Percentiles rank a stretch among this genome's conserved stretches.
These are phyloP conservation scores for Nannizzia gypsea DNA, from an alignment of 2,329 filamentous ascomycete species.

Conservation along the genomic window DNA sequence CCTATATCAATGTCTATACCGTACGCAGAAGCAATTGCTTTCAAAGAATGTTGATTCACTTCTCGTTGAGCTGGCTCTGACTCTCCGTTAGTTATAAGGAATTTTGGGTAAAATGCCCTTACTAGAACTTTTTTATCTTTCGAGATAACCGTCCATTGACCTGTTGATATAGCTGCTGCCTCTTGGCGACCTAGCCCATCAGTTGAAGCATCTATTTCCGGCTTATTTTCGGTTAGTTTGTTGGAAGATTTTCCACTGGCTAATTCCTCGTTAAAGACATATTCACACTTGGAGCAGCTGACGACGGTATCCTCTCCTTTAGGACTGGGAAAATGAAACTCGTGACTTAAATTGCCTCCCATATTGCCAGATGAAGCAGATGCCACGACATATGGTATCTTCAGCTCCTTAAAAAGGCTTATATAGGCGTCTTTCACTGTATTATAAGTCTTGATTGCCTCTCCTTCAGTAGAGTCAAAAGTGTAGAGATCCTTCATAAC, in stretches of 20 bases:
- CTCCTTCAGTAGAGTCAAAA: slow-evolving; percentile 58
- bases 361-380: slow-evolving; percentile 93
- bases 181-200: slow-evolving; percentile 12
- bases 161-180: slow-evolving; percentile 25
- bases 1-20: slow-evolving; percentile 59
- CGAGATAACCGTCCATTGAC: slow-evolving; percentile 31
- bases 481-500: slow-evolving; percentile 98
- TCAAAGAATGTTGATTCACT: slow-evolving; percentile 53
- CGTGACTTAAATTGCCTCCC: slow-evolving; percentile 84
- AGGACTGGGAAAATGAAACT: slow-evolving; percentile 72
- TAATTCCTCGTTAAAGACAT: slow-evolving; percentile 82
- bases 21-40: slow-evolving; percentile 38
- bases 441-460: slow-evolving; percentile 71
- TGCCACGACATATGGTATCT: slow-evolving; percentile 71
- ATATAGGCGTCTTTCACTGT: slow-evolving; percentile 62
- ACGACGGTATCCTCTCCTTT: slow-evolving; percentile 80
- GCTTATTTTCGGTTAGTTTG: slow-evolving; percentile 14
- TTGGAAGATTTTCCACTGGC: slow-evolving; percentile 38
- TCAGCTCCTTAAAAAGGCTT: slow-evolving; percentile 68
- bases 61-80: slow-evolving; percentile 28
- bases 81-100: slow-evolving; percentile 22
- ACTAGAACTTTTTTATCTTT: slow-evolving; percentile 55
- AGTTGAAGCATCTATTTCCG: not conserved
- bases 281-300: slow-evolving; percentile 59
- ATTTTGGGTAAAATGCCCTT: slow-evolving; percentile 55